Evolutionary conservation across 257 asterid species (phyloP).

Genomic region (Lycium barbarum): DNA sequence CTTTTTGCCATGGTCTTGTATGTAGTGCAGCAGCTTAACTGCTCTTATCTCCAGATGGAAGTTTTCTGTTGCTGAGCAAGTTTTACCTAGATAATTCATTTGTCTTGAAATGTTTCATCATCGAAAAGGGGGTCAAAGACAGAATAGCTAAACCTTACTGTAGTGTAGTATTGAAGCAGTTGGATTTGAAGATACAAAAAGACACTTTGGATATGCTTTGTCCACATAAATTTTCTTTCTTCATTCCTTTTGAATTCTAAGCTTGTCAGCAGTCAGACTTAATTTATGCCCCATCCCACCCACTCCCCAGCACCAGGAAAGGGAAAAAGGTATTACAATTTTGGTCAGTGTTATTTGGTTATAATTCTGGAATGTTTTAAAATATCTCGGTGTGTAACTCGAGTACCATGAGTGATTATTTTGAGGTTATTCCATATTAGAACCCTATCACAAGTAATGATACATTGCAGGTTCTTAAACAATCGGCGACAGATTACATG

Average conservation of each 20-base stretch:
- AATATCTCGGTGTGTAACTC: constrained; percentile 10
- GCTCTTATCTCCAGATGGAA: constrained; percentile 18
- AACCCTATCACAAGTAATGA: constrained; percentile 23
- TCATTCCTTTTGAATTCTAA: background rate
- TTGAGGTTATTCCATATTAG: constrained; percentile 15
- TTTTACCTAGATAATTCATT: background rate
- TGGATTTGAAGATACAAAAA: background rate
- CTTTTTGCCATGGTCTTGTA: background rate
- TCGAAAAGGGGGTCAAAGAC: background rate
- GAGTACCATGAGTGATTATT: constrained; percentile 10
- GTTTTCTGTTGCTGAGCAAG: constrained; percentile 14
- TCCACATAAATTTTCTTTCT: constrained; percentile 1
- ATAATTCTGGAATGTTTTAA: constrained; percentile 1
- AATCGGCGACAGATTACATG: constrained; percentile 75
- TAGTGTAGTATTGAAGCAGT: constrained; percentile 4
- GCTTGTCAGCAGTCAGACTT: background rate
- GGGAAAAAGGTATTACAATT: background rate
- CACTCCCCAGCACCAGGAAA: background rate
- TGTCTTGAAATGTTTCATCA: constrained; percentile 13
- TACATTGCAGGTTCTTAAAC: constrained; percentile 80
- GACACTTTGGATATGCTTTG: background rate
- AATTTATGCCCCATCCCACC: background rate
- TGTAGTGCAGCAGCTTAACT: constrained; percentile 1
- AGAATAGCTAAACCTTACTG: constrained; percentile 22
- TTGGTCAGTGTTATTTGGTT: constrained; percentile 18